Percentiles rank a stretch among this genome's conserved stretches.
phyloP scores from a whole-genome alignment of 805 yeast genomes.

The Candida ficus region DNA sequence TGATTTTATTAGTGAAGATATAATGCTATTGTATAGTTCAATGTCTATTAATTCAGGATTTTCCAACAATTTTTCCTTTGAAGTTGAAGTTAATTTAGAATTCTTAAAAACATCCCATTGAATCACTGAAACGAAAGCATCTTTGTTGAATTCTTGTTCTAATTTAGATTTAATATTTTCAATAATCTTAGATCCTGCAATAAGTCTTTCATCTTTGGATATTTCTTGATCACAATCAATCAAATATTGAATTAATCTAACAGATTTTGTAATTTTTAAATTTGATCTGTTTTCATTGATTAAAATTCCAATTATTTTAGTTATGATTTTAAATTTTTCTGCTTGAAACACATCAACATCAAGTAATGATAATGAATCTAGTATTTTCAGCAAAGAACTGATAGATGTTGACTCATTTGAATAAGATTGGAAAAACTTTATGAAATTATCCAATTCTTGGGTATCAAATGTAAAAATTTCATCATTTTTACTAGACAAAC shows the following conservation, averaged over 20 bases:
- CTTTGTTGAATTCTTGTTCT: not conserved
- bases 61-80: not conserved
- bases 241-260: not conserved
- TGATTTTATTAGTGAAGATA: not conserved
- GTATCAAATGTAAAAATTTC: slow-evolving; percentile 2
- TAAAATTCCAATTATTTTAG: not conserved
- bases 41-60: not conserved
- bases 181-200: not conserved
- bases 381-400: not conserved
- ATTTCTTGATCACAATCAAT: slow-evolving; percentile 1
- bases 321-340: not conserved
- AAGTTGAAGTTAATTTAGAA: not conserved
- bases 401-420: not conserved
- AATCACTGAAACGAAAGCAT: not conserved
- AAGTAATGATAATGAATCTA: not conserved
- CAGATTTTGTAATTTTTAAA: not conserved
- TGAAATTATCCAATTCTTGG: not conserved
- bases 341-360: not conserved
- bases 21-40: not conserved
- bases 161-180: not conserved
- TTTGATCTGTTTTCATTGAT: not conserved
- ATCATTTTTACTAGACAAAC: not conserved
- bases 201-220: not conserved
- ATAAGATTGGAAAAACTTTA: not conserved
- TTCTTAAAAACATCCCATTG: slow-evolving; percentile 8